Conservation (phyloP, 257 asterid genomes). For the Salvia splendens region DNA sequence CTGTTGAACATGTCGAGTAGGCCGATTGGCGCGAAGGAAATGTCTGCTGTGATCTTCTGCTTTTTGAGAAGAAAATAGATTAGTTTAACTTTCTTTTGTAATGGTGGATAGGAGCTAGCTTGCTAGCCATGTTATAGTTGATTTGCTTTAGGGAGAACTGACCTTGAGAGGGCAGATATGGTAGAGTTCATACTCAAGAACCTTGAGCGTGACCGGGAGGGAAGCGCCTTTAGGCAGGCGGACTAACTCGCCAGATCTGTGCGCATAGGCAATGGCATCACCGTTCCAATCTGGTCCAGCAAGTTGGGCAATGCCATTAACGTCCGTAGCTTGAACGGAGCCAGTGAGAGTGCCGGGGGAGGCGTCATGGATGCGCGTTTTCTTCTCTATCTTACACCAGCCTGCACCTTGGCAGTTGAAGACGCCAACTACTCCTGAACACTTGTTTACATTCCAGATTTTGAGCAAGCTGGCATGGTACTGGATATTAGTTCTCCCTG, state of each 20-base stretch:
- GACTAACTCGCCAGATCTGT: conserved; percentile 62
- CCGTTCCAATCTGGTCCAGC: conserved; percentile 84
- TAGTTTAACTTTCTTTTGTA: background rate
- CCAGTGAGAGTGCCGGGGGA: conserved; percentile 86
- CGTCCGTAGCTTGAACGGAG: conserved; percentile 71
- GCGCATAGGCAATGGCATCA: conserved; percentile 61
- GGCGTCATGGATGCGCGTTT: conserved; percentile 81
- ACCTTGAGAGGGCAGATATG: conserved; percentile 88
- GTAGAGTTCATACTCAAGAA: conserved; percentile 87
- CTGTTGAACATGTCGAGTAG: conserved; percentile 84
- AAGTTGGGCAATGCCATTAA: conserved; percentile 60
- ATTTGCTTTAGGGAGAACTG: conserved; percentile 24
- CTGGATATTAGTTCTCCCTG: conserved; percentile 20
- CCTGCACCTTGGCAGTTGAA: conserved; percentile 98
- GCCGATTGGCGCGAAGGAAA: conserved; percentile 74
- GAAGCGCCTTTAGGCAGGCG: conserved; percentile 75
- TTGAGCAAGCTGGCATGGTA: conserved; percentile 78
- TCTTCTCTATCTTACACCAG: conserved; percentile 78
- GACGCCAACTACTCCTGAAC: conserved; percentile 75
- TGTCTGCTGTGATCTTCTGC: conserved; percentile 52
- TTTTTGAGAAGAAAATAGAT: conserved; percentile 2
- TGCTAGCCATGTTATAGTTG: background rate
- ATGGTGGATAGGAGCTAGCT: background rate
- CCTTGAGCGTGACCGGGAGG: conserved; percentile 74
- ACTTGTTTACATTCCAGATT: conserved; percentile 83